Evolutionary conservation across 192 early-diverging fungal genomes (phyloP), one percentile per base, ranked within the genome.

Genomic region (Haplosporangium gracile): DNA sequence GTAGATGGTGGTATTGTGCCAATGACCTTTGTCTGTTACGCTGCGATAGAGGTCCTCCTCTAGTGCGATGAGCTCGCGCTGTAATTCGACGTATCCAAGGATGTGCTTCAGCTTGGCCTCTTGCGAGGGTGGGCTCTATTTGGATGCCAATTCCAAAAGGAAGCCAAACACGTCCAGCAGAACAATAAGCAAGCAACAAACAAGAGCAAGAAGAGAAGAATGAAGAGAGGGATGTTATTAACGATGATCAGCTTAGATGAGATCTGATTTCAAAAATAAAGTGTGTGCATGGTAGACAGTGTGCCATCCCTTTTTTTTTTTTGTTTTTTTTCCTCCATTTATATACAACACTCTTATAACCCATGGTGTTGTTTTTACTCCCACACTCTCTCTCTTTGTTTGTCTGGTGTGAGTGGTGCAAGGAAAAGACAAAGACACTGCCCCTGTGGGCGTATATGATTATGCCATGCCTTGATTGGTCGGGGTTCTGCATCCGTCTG

Each of bases 101-200:
- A 85, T 85, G 34, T 85, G 83, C 75, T 80, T 85, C 45, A 85
- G 75, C 63, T 85, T 85, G 55, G 78, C 83, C 1, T 85, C 83
- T n/a, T 79, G 60, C 32, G 83, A 76, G 16, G 74, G 55, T 55
- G 83, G 83, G 71, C 70, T 85, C 83, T 85, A 80, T 24, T 55
- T 26, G 18, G 60, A 63, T 65, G 43, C 29, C 60, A 65, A 51
- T 51, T 51, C 49, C 49, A 51, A 51, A 51, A 22, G 18, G 49
- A 18, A 51, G 32, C 29, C 53, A 57, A 57, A 26, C 1, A 57
- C 6, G 55, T 26, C 26, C 60, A 65, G 5, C 49, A 51, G 49
- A 22, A 22, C 49, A 51, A 5, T 0, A 5, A 51, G 18, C 49
- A 22, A 22, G 49, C 18, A 51, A 5, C 49, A 22, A 51, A 45